A percentile compares a stretch with the other conserved stretches of the same genome.
Conservation (phyloP, 768 basidiomycete species). For the Mycena venus region DNA sequence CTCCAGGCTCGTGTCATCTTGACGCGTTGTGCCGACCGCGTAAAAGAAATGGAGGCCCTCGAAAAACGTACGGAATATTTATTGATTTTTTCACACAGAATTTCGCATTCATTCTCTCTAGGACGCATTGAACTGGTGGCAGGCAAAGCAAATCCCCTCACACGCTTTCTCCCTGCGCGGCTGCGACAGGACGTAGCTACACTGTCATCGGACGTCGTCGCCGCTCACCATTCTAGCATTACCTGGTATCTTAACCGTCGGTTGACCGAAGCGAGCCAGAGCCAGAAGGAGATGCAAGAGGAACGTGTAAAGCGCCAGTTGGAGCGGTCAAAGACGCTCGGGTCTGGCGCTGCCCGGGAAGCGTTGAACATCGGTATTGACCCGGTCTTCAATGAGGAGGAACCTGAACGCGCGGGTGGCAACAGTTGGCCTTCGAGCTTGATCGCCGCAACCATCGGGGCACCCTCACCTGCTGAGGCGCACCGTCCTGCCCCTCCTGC, state of each 20-base stretch:
- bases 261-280: slow-evolving; percentile 83
- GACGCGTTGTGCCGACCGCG: slow-evolving; percentile 86
- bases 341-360: slow-evolving; percentile 81
- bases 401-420: slow-evolving; percentile 37
- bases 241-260: slow-evolving; percentile 91
- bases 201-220: slow-evolving; percentile 75
- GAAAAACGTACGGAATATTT: slow-evolving; percentile 82
- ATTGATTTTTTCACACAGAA: slow-evolving; percentile 20
- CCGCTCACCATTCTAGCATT: slow-evolving; percentile 94
- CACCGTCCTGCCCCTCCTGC: slow-evolving; percentile 42
- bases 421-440: slow-evolving; percentile 73
- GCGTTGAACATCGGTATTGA: slow-evolving; percentile 59
- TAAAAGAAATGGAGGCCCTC: slow-evolving; percentile 87
- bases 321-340: slow-evolving; percentile 87
- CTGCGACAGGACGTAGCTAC: slow-evolving; percentile 70
- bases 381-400: slow-evolving; percentile 35
- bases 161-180: slow-evolving; percentile 79
- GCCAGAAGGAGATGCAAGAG: slow-evolving; percentile 92
- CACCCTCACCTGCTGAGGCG: slow-evolving; percentile 47
- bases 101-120: slow-evolving; percentile 44
- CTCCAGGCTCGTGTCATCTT: slow-evolving; percentile 90
- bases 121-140: slow-evolving; percentile 78
- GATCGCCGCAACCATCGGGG: slow-evolving; percentile 73
- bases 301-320: slow-evolving; percentile 90
- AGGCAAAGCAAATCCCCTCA: slow-evolving; percentile 72